A percentile compares a stretch with the other conserved stretches of the same genome.
phyloP scores from a whole-genome alignment of 2,329 filamentous ascomycete genomes.

The Botryotinia narcissicola region DNA sequence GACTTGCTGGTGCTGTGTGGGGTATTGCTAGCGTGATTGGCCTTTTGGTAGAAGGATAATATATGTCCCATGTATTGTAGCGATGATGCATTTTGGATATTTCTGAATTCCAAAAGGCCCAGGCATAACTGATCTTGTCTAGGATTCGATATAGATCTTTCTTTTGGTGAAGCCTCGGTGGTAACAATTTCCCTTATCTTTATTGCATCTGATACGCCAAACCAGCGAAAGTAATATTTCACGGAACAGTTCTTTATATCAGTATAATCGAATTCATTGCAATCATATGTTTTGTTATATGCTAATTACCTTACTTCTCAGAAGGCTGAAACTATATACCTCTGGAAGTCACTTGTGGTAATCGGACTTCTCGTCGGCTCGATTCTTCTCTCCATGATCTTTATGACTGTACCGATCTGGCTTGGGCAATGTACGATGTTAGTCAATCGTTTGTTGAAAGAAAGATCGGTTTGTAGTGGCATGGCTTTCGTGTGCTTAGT shows the following conservation, averaged over 20 bases:
- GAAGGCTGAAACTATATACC: slow-evolving; percentile 28
- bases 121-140: not conserved
- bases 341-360: slow-evolving; percentile 34
- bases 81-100: slow-evolving; percentile 24
- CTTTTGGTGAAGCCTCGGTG: slow-evolving; percentile 40
- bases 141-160: slow-evolving; percentile 40
- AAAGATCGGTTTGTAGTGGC: slow-evolving; percentile 37
- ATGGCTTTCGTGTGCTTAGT: slow-evolving; percentile 37
- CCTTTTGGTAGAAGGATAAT: slow-evolving; percentile 36
- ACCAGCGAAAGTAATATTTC: not conserved
- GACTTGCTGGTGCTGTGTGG: slow-evolving; percentile 29
- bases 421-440: not conserved
- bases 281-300: slow-evolving; percentile 33
- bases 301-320: slow-evolving; percentile 32
- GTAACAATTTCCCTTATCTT: slow-evolving; percentile 41
- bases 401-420: slow-evolving; percentile 21
- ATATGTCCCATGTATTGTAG: slow-evolving; percentile 39
- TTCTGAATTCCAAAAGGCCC: not conserved
- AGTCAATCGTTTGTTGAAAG: not conserved
- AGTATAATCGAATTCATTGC: slow-evolving; percentile 10
- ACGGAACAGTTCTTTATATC: not conserved
- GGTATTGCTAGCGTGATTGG: slow-evolving; percentile 27
- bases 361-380: slow-evolving; percentile 36
- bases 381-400: slow-evolving; percentile 27
- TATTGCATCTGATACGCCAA: not conserved